A percentile compares a stretch with the other conserved stretches of the same genome.
phyloP scores from a whole-genome alignment of 2,329 filamentous ascomycete genomes.

The Botryotinia convoluta region DNA sequence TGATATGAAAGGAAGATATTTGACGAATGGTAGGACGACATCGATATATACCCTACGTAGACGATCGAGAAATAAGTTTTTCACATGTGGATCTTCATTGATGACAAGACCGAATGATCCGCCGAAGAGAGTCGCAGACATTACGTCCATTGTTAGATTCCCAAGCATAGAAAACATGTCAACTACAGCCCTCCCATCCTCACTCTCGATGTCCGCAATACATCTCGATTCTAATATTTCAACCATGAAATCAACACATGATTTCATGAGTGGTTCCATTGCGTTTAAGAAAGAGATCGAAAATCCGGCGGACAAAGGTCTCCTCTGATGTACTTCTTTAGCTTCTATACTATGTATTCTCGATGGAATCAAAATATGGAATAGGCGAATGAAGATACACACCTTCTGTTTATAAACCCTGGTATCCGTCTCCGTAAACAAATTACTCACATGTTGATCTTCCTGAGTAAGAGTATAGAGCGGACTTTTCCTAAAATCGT shows the following conservation, averaged over 20 bases:
- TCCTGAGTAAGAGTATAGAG: not conserved
- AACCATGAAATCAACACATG: not conserved
- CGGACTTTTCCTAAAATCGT: not conserved
- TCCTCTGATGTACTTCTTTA: not conserved
- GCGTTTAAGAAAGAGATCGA: not conserved
- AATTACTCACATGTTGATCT: not conserved
- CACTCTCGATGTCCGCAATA: not conserved
- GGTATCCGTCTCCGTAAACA: not conserved
- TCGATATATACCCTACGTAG: not conserved
- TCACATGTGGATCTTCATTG: not conserved
- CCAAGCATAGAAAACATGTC: not conserved
- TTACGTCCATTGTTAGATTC: not conserved
- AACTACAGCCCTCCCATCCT: not conserved
- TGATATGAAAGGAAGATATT: not conserved
- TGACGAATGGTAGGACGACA: not conserved
- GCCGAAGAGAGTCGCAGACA: not conserved
- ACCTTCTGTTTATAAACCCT: not conserved
- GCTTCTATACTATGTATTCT: not conserved
- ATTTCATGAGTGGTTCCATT: not conserved
- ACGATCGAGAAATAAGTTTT: not conserved
- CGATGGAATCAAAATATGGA: not conserved
- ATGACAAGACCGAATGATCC: not conserved
- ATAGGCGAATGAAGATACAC: not conserved
- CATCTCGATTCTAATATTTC: not conserved
- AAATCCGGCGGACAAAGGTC: not conserved